Base-by-base conservation (phyloP, 768 basidiomycete species). In the Erythrobasidium yunnanense region DNA sequence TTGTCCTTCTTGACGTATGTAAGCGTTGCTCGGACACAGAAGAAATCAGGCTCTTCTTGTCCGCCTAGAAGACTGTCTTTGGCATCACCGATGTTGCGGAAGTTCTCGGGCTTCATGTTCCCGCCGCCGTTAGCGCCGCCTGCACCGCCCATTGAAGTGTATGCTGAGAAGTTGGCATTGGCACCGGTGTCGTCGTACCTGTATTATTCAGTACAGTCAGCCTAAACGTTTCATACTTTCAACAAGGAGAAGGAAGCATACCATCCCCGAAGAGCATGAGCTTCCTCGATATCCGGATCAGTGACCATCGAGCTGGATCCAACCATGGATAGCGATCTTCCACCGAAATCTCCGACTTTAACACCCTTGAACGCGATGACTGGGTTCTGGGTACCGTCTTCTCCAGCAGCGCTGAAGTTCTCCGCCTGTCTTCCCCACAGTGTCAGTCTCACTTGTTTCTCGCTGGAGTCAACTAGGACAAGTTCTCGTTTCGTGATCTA, bases 351-450 rank as follows among this genome's bases (percentile, higher is more conserved):
- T 27, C 89, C 85, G 42, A 97, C 88, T 75, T 86, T 89, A 69
- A 90, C 88, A 23, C 88, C 87, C 77, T 92, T 95, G 81, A 92
- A 88, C 2, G 93, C 93, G 69, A 92, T 81, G 30, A 97, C 84
- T 7, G 88, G 83, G 54, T 81, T 74, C 11, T 81, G 78, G 25
- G 23, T 25, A n/a, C 66, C 50, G 20, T 78, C 77, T 0, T 70
- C 66, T 18, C 66, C 49, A 55, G 70, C 70, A 4, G 80, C 77
- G n/a, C 76, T 75, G 74, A 84, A 96, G 42, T 81, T 81, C 74
- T 96, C 90, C 0, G 93, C 93, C 75, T 89, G 87, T 75, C 87
- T 90, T 23, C 93, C 95, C 95, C 93, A 99, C 30, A 97, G 79
- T 2, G 93, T 99, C 70, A 96, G 75, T 33, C 89, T 83, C 42